phyloP scores from a whole-genome alignment of 1,284 basidiomycete species.

The Sparassis latifolia region DNA sequence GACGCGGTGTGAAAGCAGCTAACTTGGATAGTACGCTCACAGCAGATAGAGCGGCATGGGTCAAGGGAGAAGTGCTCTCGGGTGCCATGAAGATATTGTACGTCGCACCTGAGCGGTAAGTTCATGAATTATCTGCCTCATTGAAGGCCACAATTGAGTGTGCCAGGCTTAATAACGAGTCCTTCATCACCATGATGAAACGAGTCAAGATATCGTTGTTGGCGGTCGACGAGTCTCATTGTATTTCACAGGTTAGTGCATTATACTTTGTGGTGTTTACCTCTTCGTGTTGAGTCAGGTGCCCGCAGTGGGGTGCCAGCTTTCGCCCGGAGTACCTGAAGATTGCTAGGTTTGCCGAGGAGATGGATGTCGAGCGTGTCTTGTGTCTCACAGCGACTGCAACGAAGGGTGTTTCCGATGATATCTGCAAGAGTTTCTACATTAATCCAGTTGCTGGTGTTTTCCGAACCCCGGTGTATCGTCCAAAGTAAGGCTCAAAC shows the following conservation, averaged over 20 bases:
- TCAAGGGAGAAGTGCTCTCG: slow-evolving; percentile 36
- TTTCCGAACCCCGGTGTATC: slow-evolving; percentile 35
- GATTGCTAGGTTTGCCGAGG: slow-evolving; percentile 52
- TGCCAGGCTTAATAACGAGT: slow-evolving; percentile 59
- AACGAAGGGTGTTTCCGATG: slow-evolving; percentile 53
- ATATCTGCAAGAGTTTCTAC: slow-evolving; percentile 54
- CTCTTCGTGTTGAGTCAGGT: not conserved
- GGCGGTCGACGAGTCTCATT: slow-evolving; percentile 96
- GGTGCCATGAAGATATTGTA: slow-evolving; percentile 63
- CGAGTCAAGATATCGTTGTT: slow-evolving; percentile 59
- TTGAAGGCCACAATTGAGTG: slow-evolving; percentile 2
- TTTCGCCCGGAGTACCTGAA: slow-evolving; percentile 49
- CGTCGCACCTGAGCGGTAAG: slow-evolving; percentile 85
- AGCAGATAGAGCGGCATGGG: slow-evolving; percentile 54
- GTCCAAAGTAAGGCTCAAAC: slow-evolving; percentile 31
- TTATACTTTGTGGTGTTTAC: not conserved
- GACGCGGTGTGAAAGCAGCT: slow-evolving; percentile 60
- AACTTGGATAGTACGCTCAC: slow-evolving; percentile 59
- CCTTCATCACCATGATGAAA: slow-evolving; percentile 65
- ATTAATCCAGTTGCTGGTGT: slow-evolving; percentile 36
- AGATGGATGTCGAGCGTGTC: slow-evolving; percentile 59
- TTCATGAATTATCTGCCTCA: not conserved
- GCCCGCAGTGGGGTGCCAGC: slow-evolving; percentile 46
- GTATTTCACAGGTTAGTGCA: slow-evolving; percentile 49
- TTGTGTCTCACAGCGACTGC: slow-evolving; percentile 76